These are phyloP conservation scores for Pontederia crassipes DNA, from an alignment of 176 grass and related monocot species.

Conservation along the genomic window DNA sequence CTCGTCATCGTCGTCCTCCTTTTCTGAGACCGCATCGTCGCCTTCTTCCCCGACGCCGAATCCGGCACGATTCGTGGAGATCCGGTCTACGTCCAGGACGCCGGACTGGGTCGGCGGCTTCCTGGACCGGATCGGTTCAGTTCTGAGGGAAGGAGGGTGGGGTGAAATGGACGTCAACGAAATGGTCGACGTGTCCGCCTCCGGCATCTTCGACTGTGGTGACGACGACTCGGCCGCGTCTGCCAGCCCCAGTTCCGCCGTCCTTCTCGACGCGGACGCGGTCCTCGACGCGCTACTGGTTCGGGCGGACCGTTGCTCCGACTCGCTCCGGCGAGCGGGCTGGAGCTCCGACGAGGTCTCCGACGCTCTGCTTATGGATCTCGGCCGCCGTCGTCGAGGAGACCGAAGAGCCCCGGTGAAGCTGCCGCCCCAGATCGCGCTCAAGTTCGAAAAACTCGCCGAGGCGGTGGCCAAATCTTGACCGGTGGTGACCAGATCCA, in stretches of 20 bases:
- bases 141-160: conserved; percentile 79
- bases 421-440: conserved; percentile 57
- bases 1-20: conserved; percentile 29
- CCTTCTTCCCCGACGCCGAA: conserved; percentile 7
- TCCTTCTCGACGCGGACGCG: conserved; percentile 32
- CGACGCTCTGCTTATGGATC: conserved; percentile 43
- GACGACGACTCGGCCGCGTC: conserved; percentile 9
- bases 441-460: conserved; percentile 67
- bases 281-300: conserved; percentile 71
- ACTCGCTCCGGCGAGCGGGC: conserved; percentile 69
- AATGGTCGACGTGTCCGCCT: conserved; percentile 61
- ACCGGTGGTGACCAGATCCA: conserved; percentile 11
- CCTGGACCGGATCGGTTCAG: conserved; percentile 58
- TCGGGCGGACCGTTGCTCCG: conserved; percentile 58
- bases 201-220: conserved; percentile 53
- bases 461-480: conserved; percentile 39
- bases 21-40: conserved; percentile 21
- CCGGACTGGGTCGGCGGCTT: conserved; percentile 74
- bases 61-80: conserved; percentile 3
- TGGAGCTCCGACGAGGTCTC: conserved; percentile 90
- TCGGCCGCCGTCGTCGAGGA: conserved; percentile 27
- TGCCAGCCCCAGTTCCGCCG: neutral
- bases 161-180: conserved; percentile 69
- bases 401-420: conserved; percentile 26
- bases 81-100: conserved; percentile 12